These are phyloP conservation scores for Quercus robur DNA, from an alignment of 306 rosid species.

Conservation along the genomic window DNA sequence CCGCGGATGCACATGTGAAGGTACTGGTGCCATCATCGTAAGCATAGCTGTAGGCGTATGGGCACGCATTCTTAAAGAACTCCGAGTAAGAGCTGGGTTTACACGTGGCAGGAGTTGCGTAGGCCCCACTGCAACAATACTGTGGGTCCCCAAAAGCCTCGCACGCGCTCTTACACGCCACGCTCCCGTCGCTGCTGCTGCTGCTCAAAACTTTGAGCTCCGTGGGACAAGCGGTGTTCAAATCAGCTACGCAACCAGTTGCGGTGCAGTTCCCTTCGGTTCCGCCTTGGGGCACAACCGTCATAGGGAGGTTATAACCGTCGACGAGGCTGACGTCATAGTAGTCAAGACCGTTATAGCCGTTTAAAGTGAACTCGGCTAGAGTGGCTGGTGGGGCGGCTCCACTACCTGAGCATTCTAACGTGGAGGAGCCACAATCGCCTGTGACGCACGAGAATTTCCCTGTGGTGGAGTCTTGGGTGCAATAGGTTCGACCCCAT, in stretches of 20 bases:
- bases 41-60: conserved; percentile 84
- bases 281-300: conserved; percentile 50
- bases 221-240: conserved; percentile 65
- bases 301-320: conserved; percentile 80
- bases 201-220: conserved; percentile 45
- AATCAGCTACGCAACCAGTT: conserved; percentile 64
- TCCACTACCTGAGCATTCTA: conserved; percentile 54
- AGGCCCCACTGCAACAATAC: conserved; percentile 83
- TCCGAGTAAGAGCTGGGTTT: conserved; percentile 69
- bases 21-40: conserved; percentile 87
- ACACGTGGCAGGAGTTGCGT: conserved; percentile 58
- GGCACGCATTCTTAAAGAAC: conserved; percentile 72
- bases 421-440: conserved; percentile 62
- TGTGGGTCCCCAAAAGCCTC: conserved; percentile 78
- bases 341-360: conserved; percentile 68
- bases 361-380: conserved; percentile 73
- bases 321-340: conserved; percentile 92
- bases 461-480: conserved; percentile 45
- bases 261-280: conserved; percentile 58
- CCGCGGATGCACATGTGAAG: conserved; percentile 75
- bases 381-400: conserved; percentile 67
- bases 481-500: conserved; percentile 76
- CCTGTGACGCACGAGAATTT: conserved; percentile 74
- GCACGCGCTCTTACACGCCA: conserved; percentile 91
- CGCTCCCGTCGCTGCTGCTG: conserved; percentile 24